Evolutionary conservation across 2,329 filamentous ascomycete species (phyloP).

Genomic region (Fusarium gaditjirri): DNA sequence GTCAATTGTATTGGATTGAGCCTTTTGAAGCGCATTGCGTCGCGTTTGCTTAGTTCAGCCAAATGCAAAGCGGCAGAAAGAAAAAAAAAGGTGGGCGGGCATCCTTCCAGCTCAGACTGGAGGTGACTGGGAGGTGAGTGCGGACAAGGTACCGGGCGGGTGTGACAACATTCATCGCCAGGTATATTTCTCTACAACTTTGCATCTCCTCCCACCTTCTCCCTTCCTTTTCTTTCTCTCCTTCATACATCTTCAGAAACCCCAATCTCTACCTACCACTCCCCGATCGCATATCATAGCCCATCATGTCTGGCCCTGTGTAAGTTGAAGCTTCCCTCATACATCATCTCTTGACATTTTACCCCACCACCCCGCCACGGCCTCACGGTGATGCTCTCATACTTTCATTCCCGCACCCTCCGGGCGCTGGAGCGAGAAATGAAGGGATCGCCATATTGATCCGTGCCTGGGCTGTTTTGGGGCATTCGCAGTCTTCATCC

Average conservation of each 20-base stretch:
- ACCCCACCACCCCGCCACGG: constrained; percentile 55
- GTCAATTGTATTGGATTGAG: constrained; percentile 35
- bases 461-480: constrained; percentile 10
- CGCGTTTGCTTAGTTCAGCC: constrained; percentile 34
- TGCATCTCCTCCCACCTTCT: constrained; percentile 29
- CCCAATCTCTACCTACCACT: constrained; percentile 21
- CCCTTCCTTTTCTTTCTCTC: constrained; percentile 32
- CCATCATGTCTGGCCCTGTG: constrained; percentile 74
- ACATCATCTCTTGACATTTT: constrained; percentile 37
- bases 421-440: constrained; percentile 30
- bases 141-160: constrained; percentile 36
- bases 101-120: constrained; percentile 3
- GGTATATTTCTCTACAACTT: constrained; percentile 43
- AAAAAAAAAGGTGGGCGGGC: constrained; percentile 28
- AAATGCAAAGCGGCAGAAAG: constrained; percentile 10
- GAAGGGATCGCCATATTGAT: constrained; percentile 30
- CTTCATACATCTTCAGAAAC: constrained; percentile 31
- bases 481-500: neutral
- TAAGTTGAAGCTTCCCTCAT: constrained; percentile 61
- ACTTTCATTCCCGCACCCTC: constrained; percentile 51
- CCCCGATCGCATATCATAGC: constrained; percentile 31
- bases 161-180: constrained; percentile 35
- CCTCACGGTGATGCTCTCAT: constrained; percentile 39
- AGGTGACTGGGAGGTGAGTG: constrained; percentile 14
- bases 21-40: constrained; percentile 23